Evolutionary conservation across 2,329 filamentous ascomycete genomes (phyloP), one percentile per base, ranked within the genome.

Genomic region (Ophiosphaerella herpotricha): DNA sequence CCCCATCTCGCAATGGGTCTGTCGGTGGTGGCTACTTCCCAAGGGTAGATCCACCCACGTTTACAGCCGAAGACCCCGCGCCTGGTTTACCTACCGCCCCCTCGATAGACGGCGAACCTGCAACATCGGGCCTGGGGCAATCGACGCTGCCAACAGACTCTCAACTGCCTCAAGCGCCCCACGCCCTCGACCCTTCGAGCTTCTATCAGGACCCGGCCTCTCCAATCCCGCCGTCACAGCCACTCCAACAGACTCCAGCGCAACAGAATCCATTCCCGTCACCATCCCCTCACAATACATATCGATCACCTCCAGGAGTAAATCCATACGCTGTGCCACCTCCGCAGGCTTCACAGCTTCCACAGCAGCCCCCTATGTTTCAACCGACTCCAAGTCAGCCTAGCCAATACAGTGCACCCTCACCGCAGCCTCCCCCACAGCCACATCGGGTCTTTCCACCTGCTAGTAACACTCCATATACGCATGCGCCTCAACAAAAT

Each of bases 21-120:
- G 58, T 67, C 5, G 81, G 81, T 16, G 82, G 81, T 12, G 83
- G 82, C 39, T 85, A 85, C 68, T 85, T 85, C 51, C 83, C 82
- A 3, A 72, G 75, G 42, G 66, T 65, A 7, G 62, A 70, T 18
- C 74, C 81, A 7, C 78, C 80, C 4, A 77, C 74, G 4, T 77
- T 76, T 45, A 74, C 73, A n/a, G 69, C 74, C 26, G 71, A 75
- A 23, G 58, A 60, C 23, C 58, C 70, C 1, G 61, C 64, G 23
- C 70, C 72, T 8, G 64, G 65, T 40, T 55, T 76, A 32, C 68
- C 71, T 3, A 74, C 72, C 16, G 72, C 72, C 16, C 62, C 63
- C 13, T 71, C 70, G 1, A 63, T 66, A 32, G 66, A 67, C 6
- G 50, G 63, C 18, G 60, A 70, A 38, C 58, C 60, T 14, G 61